A percentile compares a stretch with the other conserved stretches of the same genome.
Conservation (phyloP, 805 yeast genomes). For the Cyberlindnera maritima region DNA sequence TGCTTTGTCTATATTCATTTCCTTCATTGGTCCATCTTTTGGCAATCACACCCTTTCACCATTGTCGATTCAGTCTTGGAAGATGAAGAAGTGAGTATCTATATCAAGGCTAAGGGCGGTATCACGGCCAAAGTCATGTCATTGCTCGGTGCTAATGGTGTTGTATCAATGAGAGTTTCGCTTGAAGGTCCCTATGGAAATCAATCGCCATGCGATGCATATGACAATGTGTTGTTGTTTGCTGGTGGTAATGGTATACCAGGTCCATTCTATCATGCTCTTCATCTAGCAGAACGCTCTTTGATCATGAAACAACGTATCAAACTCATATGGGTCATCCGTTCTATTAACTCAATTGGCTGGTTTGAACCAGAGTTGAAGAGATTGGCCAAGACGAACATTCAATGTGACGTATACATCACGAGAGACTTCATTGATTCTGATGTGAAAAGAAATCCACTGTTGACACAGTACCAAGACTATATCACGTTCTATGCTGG, state of each 20-base stretch:
- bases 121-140: slow-evolving; percentile 34
- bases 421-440: slow-evolving; percentile 32
- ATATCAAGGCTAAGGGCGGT: slow-evolving; percentile 54
- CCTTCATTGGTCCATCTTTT: slow-evolving; percentile 46
- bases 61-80: slow-evolving; percentile 40
- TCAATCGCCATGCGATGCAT: slow-evolving; percentile 35
- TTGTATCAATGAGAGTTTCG: slow-evolving; percentile 34
- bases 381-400: slow-evolving; percentile 35
- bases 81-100: slow-evolving; percentile 39
- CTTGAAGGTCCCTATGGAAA: slow-evolving; percentile 66
- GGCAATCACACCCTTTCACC: slow-evolving; percentile 78
- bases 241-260: slow-evolving; percentile 56
- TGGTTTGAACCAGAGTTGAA: slow-evolving; percentile 41
- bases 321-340: slow-evolving; percentile 61
- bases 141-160: slow-evolving; percentile 2
- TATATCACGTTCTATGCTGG: slow-evolving; percentile 36
- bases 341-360: slow-evolving; percentile 46
- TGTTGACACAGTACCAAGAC: slow-evolving; percentile 9
- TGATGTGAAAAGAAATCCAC: slow-evolving; percentile 1
- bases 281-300: slow-evolving; percentile 25
- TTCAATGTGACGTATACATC: slow-evolving; percentile 37
- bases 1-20: slow-evolving; percentile 56
- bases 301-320: slow-evolving; percentile 30
- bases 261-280: slow-evolving; percentile 44
- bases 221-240: slow-evolving; percentile 38